Conservation (phyloP, 495 filamentous ascomycete species). For the Oleoguttula mirabilis region DNA sequence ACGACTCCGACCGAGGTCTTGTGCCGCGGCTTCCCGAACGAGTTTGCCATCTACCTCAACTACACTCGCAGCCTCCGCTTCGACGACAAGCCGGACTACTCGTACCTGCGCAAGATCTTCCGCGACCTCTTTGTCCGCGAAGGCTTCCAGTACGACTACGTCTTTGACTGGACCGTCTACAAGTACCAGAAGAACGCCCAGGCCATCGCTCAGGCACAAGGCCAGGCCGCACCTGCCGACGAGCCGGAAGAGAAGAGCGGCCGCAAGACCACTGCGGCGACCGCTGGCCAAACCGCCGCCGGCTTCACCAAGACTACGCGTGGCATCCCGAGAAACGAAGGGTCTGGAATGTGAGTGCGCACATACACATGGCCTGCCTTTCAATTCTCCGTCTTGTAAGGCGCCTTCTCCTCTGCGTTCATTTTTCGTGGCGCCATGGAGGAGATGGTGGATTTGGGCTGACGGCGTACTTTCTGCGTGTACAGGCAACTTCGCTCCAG, state of each 20-base stretch:
- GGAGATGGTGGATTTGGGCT: slow-evolving; percentile 14
- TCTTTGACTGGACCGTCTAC: slow-evolving; percentile 99
- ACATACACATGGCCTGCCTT: slow-evolving; percentile 21
- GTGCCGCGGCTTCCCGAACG: slow-evolving; percentile 97
- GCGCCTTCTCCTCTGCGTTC: slow-evolving; percentile 68
- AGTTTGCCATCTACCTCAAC: slow-evolving; percentile 99
- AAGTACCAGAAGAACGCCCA: slow-evolving; percentile 99
- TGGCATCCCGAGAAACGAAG: slow-evolving; percentile 45
- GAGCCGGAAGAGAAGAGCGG: slow-evolving; percentile 64
- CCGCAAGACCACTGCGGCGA: slow-evolving; percentile 46
- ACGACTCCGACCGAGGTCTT: slow-evolving; percentile 98
- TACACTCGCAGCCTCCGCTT: slow-evolving; percentile 98
- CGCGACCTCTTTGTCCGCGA: slow-evolving; percentile 98
- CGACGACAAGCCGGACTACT: slow-evolving; percentile 99
- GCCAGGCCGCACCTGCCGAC: slow-evolving; percentile 50
- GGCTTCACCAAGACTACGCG: slow-evolving; percentile 35
- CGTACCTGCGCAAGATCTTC: slow-evolving; percentile 99
- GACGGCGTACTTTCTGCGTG: slow-evolving; percentile 11
- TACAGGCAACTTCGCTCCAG: slow-evolving; percentile 34
- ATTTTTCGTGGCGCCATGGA: too few relatives aligned
- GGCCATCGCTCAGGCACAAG: slow-evolving; percentile 63
- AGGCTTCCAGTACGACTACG: slow-evolving; percentile 99
- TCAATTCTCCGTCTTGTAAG: slow-evolving; percentile 78
- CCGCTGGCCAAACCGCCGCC: slow-evolving; percentile 47
- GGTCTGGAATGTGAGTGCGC: slow-evolving; percentile 97